These are phyloP conservation scores for Komagataella populi DNA, from an alignment of 805 yeast genomes.

Conservation along the genomic window DNA sequence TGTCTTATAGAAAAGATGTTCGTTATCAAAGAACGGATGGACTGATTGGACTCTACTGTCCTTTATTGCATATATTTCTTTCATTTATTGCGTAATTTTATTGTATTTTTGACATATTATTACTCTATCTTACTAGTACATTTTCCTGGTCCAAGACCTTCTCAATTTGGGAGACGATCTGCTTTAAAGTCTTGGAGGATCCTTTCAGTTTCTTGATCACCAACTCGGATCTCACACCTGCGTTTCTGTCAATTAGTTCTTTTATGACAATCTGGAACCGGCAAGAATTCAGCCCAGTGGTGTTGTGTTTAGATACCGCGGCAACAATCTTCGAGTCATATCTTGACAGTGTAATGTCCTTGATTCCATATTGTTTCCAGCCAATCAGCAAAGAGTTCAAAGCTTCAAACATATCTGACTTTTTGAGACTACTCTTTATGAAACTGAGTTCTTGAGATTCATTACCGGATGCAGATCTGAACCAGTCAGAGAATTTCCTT, in stretches of 20 bases:
- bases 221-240: slow-evolving; percentile 33
- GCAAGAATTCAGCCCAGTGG: slow-evolving; percentile 50
- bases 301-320: slow-evolving; percentile 44
- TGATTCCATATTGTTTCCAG: slow-evolving; percentile 63
- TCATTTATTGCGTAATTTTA: background rate
- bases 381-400: slow-evolving; percentile 45
- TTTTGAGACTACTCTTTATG: slow-evolving; percentile 20
- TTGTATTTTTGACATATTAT: background rate
- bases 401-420: slow-evolving; percentile 50
- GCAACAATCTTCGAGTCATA: slow-evolving; percentile 38
- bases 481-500: slow-evolving; percentile 24
- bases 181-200: slow-evolving; percentile 45
- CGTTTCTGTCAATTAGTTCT: slow-evolving; percentile 4
- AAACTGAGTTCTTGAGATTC: slow-evolving; percentile 8
- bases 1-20: slow-evolving; percentile 14
- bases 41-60: background rate
- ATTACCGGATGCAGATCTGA: slow-evolving; percentile 13
- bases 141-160: slow-evolving; percentile 54
- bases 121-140: slow-evolving; percentile 23
- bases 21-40: background rate
- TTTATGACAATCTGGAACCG: slow-evolving; percentile 41
- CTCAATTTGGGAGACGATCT: slow-evolving; percentile 47
- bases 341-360: slow-evolving; percentile 33
- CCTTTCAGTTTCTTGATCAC: slow-evolving; percentile 54
- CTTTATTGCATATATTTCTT: background rate